phyloP scores from a whole-genome alignment of 306 rosid genomes.

The Ceratonia siliqua region DNA sequence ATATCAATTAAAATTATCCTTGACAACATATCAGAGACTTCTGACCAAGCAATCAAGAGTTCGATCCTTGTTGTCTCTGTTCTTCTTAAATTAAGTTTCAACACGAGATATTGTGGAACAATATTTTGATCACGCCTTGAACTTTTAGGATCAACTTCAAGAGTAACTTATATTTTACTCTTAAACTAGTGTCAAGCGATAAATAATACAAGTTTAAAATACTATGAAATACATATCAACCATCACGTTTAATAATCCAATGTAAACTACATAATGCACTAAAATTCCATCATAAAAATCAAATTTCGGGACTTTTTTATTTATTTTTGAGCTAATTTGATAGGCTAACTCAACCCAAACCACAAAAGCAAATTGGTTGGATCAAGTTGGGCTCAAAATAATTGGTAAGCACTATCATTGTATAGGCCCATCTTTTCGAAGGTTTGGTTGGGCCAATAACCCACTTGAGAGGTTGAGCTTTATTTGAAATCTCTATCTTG shows the following conservation, averaged over 20 bases:
- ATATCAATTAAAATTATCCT: too few species aligned
- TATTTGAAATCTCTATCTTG: slow-evolving; percentile 6
- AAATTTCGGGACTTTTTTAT: not conserved
- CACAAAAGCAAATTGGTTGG: not conserved
- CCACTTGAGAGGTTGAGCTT: not conserved
- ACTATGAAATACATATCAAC: not conserved
- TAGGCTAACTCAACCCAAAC: not conserved
- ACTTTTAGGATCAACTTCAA: too few species aligned
- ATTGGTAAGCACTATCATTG: too few species aligned
- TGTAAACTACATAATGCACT: not conserved
- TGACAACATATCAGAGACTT: too few species aligned
- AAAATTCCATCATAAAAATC: not conserved
- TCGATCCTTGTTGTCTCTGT: too few species aligned
- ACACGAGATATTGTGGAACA: too few species aligned
- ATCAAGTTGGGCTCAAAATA: not conserved
- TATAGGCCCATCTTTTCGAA: not conserved
- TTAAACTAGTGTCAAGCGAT: not conserved
- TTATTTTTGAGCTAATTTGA: not conserved
- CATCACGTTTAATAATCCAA: not conserved
- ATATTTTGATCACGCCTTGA: too few species aligned
- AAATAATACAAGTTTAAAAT: too few species aligned
- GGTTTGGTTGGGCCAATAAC: not conserved
- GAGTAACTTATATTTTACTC: too few species aligned
- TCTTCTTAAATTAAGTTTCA: too few species aligned
- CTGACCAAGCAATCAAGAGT: too few species aligned